phyloP scores from a whole-genome alignment of 1,139 yeast species.

The Scheffersomyces stambukii region DNA sequence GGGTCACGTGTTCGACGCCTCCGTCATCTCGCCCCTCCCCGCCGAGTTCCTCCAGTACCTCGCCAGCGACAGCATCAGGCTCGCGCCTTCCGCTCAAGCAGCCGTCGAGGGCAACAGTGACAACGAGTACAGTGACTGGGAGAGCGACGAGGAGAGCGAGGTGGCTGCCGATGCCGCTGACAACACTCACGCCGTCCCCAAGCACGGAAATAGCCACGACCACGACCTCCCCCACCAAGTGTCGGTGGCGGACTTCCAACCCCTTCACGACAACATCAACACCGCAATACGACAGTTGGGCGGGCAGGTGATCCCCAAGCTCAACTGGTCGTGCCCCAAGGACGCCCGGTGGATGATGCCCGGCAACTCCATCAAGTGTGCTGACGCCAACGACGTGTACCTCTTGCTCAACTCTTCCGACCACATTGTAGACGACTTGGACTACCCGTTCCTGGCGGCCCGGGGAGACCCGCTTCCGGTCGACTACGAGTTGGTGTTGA shows the following conservation, averaged over 20 bases:
- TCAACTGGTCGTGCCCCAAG: conserved; percentile 96
- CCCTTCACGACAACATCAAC: conserved; percentile 52
- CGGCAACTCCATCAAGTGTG: conserved; percentile 70
- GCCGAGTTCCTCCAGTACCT: conserved; percentile 64
- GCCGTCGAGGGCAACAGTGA: conserved; percentile 43
- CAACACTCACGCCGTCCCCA: no score
- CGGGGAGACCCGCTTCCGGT: conserved; percentile 1
- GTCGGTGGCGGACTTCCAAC: conserved; percentile 39
- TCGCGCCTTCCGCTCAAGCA: conserved; percentile 47
- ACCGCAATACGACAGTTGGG: conserved; percentile 39
- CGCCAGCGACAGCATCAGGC: conserved; percentile 67
- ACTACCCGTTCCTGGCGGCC: conserved; percentile 58
- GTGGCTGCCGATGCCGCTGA: conserved; percentile 11
- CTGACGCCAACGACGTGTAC: conserved; percentile 67
- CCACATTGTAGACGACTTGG: conserved; percentile 80
- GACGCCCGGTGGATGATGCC: conserved; percentile 92
- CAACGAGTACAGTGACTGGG: conserved; percentile 73
- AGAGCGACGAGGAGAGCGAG: conserved; percentile 39
- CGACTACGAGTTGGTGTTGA: conserved; percentile 62
- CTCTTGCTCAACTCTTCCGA: conserved; percentile 80
- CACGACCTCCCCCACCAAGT: conserved; percentile 32
- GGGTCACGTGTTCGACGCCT: conserved; percentile 46
- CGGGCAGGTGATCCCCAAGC: conserved; percentile 72
- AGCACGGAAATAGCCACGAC: conserved; percentile 2
- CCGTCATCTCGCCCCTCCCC: conserved; percentile 64